Percentiles rank a stretch among this genome's conserved stretches.
Evolutionary conservation across 2,329 filamentous ascomycete species (phyloP).

Genomic region (Aspergillus puulaauensis): DNA sequence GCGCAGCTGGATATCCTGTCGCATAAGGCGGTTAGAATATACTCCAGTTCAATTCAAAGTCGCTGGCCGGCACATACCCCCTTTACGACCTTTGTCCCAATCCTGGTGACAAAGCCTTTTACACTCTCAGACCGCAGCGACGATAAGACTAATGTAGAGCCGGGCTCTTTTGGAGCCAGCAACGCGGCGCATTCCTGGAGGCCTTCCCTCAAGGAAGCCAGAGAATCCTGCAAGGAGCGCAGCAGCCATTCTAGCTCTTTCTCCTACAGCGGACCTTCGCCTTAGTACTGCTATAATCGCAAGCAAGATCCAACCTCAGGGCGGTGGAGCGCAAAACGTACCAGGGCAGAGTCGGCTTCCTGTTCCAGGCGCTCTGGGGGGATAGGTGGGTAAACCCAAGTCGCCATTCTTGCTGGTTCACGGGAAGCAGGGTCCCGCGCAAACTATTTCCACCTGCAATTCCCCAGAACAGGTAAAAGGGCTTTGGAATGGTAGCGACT

Average conservation of each 20-base stretch:
- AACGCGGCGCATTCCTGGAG: constrained; percentile 87
- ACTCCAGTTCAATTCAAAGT: not conserved
- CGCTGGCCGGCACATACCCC: constrained; percentile 60
- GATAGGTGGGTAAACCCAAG: constrained; percentile 61
- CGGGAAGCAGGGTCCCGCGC: not conserved
- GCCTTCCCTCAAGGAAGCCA: constrained; percentile 64
- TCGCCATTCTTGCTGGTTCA: constrained; percentile 51
- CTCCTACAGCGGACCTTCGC: constrained; percentile 36
- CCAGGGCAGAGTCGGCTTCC: constrained; percentile 55
- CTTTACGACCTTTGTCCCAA: constrained; percentile 88
- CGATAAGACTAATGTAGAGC: constrained; percentile 85
- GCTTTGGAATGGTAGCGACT: not conserved
- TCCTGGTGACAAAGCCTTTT: constrained; percentile 87
- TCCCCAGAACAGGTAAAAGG: not conserved
- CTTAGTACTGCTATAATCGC: not conserved
- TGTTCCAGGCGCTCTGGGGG: constrained; percentile 49
- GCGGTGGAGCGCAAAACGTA: constrained; percentile 28
- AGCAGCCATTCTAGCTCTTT: constrained; percentile 66
- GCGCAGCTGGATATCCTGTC: constrained; percentile 72
- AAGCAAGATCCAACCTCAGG: not conserved
- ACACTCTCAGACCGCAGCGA: constrained; percentile 83
- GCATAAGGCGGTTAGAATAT: not conserved
- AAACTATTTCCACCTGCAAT: not conserved
- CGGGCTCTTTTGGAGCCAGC: constrained; percentile 78
- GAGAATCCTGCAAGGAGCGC: constrained; percentile 58